Base-by-base conservation (phyloP, 768 basidiomycete genomes). In the Lentinula sp. region DNA sequence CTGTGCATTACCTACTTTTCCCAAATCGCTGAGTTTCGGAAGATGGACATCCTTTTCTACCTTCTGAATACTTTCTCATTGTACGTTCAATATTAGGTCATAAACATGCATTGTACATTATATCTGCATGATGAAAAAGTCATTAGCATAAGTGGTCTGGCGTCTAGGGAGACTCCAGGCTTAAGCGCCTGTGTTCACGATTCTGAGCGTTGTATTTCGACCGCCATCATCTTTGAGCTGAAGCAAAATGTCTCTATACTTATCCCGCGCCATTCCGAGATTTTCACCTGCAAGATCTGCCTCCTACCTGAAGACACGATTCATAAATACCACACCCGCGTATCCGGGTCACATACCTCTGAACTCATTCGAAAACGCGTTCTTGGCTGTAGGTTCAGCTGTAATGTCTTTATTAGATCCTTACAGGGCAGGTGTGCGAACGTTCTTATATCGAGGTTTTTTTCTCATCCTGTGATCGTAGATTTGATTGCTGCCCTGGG, bases 401-500 rank as follows among this genome's bases (percentile, higher is more conserved):
- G 71, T 94, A 53, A 86, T 91, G 80, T 86, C 92, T 13, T 77
- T 98, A 13, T 74, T 82, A 33, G 85, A 97, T 70, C 93, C 95
- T 28, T 79, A 85, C 35, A 79, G 96, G 70, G 93, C 87, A 64
- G 96, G 95, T 93, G 67, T 45, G 33, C 49, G 36, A 10, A 4
- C 23, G n/a, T 18, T 42, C 33, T 56, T 55, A 20, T 4, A 51
- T 51, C 13, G 20, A 7, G 6, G 16, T 10, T 18, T n/a, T 20
- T 52, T 46, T 49, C 59, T 18, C 51, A 39, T 48, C 32, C 15
- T 54, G 43, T 33, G 51, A 35, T 58, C 16, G 45, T 64, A 98
- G 95, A 99, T 72, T 93, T 99, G 88, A 84, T 98, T 45, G 95
- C 97, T 10, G 90, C 93, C 4, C 81, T 98, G 8, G 93, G 93